phyloP scores from a whole-genome alignment of 306 rosid species.

The Cucurbita argyrosperma region DNA sequence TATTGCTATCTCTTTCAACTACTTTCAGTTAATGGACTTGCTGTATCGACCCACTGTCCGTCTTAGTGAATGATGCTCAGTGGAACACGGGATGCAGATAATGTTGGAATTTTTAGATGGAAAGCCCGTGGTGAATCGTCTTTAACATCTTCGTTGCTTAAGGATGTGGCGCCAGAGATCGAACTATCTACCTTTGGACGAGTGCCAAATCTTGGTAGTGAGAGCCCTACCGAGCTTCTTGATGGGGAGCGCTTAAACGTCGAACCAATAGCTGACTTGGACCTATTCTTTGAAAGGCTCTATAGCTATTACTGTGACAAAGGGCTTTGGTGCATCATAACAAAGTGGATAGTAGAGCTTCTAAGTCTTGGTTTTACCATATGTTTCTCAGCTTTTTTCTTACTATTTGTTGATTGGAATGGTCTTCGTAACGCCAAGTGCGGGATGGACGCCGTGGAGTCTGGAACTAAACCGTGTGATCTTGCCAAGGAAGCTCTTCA shows the following conservation, averaged over 20 bases:
- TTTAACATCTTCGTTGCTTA: slow-evolving; percentile 37
- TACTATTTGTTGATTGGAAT: slow-evolving; percentile 79
- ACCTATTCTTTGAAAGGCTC: slow-evolving; percentile 84
- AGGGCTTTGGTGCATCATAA: slow-evolving; percentile 86
- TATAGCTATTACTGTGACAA: slow-evolving; percentile 79
- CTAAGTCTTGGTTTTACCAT: slow-evolving; percentile 73
- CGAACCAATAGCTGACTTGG: slow-evolving; percentile 81
- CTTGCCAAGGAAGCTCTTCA: slow-evolving; percentile 76
- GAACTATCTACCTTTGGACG: slow-evolving; percentile 56
- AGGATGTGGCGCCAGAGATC: slow-evolving; percentile 50
- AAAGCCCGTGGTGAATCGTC: slow-evolving; percentile 43
- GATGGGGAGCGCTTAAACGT: slow-evolving; percentile 59
- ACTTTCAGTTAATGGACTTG: slow-evolving; percentile 53
- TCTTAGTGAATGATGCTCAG: slow-evolving; percentile 67
- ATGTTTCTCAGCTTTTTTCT: slow-evolving; percentile 79
- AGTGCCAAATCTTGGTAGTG: slow-evolving; percentile 57
- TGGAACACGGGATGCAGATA: slow-evolving; percentile 31
- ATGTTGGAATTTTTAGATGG: slow-evolving; percentile 39
- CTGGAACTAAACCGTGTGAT: slow-evolving; percentile 87
- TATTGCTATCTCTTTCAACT: not conserved
- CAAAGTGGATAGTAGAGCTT: slow-evolving; percentile 90
- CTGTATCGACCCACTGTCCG: slow-evolving; percentile 32
- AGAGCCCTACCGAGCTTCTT: slow-evolving; percentile 82
- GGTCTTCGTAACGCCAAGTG: slow-evolving; percentile 89
- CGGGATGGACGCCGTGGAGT: slow-evolving; percentile 93